phyloP scores from a whole-genome alignment of 345 rosid genomes.

The Camelina neglecta region DNA sequence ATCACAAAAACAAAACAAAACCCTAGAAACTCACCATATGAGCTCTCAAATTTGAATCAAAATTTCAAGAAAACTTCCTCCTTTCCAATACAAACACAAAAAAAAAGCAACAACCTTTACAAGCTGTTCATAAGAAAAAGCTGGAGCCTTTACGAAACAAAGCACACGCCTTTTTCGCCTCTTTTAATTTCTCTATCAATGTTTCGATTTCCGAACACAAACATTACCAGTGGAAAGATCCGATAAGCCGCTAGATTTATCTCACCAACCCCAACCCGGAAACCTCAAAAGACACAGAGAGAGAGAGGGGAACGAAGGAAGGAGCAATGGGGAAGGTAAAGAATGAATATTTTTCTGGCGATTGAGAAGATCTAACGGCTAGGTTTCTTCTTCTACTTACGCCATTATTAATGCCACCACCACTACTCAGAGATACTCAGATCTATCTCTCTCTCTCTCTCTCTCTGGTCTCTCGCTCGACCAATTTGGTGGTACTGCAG shows the following conservation, averaged over 20 bases:
- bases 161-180: slow-evolving; percentile 21
- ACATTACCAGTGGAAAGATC: background rate
- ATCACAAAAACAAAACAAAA: slow-evolving; percentile 28
- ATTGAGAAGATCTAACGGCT: slow-evolving; percentile 39
- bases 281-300: slow-evolving; percentile 8
- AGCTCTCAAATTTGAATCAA: slow-evolving; percentile 48
- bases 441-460: slow-evolving; percentile 46
- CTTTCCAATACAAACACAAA: background rate
- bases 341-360: background rate
- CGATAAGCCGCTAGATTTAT: slow-evolving; percentile 26
- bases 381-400: slow-evolving; percentile 31
- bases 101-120: slow-evolving; percentile 20
- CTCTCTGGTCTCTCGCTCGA: slow-evolving; percentile 40
- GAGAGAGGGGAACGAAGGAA: background rate
- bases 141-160: slow-evolving; percentile 26
- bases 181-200: background rate
- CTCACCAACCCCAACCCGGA: slow-evolving; percentile 35
- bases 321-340: slow-evolving; percentile 8
- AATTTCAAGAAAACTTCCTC: background rate
- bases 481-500: slow-evolving; percentile 23
- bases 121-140: slow-evolving; percentile 29
- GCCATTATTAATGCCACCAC: slow-evolving; percentile 45
- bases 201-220: slow-evolving; percentile 21
- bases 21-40: slow-evolving; percentile 28
- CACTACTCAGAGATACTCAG: slow-evolving; percentile 33